Evolutionary conservation across 352 stramenopile species (phyloP).

Genomic region (Achlya hypogyna): DNA sequence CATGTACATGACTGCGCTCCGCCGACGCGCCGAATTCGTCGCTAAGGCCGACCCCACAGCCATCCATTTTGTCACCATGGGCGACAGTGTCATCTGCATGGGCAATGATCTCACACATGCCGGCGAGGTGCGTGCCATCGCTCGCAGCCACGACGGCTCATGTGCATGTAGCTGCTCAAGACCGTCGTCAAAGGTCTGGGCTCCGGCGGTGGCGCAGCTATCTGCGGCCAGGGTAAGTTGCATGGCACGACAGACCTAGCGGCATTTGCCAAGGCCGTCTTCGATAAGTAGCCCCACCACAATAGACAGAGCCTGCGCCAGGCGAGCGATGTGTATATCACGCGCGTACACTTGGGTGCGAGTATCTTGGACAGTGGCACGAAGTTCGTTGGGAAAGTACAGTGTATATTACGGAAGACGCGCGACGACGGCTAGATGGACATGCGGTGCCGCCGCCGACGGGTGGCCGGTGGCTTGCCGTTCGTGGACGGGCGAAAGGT

Average conservation of each 20-base stretch:
- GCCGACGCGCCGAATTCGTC: conserved; percentile 52
- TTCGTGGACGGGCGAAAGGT: background rate
- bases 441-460: background rate
- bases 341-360: no score
- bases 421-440: background rate
- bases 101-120: conserved; percentile 33
- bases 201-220: conserved; percentile 45
- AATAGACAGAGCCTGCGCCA: no score
- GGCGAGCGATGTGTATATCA: no score
- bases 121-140: conserved; percentile 28
- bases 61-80: conserved; percentile 43
- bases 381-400: no score
- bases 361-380: background rate
- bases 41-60: conserved; percentile 24
- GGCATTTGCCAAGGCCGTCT: background rate
- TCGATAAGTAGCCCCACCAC: no score
- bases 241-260: background rate
- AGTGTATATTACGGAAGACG: no score
- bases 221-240: conserved; percentile 44
- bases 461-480: background rate
- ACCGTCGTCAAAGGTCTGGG: conserved; percentile 28
- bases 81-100: conserved; percentile 43
- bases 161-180: conserved; percentile 26
- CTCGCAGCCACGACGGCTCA: background rate
- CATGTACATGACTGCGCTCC: conserved; percentile 45